Evolutionary conservation across 257 asterid species (phyloP), one percentile per base, ranked within the genome.

Genomic region (Lavandula angustifolia): DNA sequence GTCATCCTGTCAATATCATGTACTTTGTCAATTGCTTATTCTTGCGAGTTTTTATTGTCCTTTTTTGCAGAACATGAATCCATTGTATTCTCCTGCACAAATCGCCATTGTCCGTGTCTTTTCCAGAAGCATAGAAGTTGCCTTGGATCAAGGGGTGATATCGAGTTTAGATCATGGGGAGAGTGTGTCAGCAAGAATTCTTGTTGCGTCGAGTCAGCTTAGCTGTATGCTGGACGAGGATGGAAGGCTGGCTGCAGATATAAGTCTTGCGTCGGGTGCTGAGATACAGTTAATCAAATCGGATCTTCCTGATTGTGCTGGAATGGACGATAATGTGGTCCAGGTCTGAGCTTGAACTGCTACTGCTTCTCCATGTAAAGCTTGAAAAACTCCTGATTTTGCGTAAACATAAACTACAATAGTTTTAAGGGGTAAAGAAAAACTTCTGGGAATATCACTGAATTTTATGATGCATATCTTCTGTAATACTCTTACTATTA

Each of bases 61-160:
- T 65, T 60, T 22, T 75, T 70, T 77, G 69, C 85, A 84, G 91
- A 73, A 22, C 74, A 66, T 64, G 37, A 68, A 79, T 41, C 79
- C 76, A 16, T 58, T 71, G 49, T 52, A 56, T 76, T 81, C 85
- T 31, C 73, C 87, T 73, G 85, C 87, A 62, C 91, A 75, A 77
- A 67, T 75, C 47, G 91, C 87, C 65, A 50, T 57, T 22, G 66
- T 79, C 49, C 78, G 78, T 60, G 91, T 81, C 72, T 81, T 84
- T 68, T 64, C 80, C 41, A 75, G 79, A 71, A 68, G 73, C 54
- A 48, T 81, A 17, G 82, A 81, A 67, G 83, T 77, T 77, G 58
- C 62, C 68, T 35, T 72, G 61, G 63, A 64, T 66, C 68, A 70
- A 13, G 77, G 81, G 43, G n/a, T 60, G 13, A 31, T 61, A 54